Evolutionary conservation across 129 eudicot species (phyloP).

Genomic region (Artemisia argyi): DNA sequence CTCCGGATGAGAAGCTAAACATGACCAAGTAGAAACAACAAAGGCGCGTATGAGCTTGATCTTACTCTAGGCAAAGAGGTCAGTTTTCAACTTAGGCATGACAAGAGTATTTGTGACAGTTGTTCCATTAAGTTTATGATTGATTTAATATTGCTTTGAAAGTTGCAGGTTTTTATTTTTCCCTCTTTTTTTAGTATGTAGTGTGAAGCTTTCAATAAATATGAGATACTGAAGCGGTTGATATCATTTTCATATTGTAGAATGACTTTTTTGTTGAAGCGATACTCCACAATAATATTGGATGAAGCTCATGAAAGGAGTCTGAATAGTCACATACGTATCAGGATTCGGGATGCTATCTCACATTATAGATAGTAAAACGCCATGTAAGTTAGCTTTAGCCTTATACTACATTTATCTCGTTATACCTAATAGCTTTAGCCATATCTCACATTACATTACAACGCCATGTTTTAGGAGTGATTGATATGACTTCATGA

Average conservation of each 20-base stretch:
- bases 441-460: too few species aligned
- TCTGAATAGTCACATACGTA: conserved; percentile 87
- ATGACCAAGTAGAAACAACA: conserved; percentile 36
- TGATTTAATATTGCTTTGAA: conserved; percentile 93
- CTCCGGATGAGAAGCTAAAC: conserved; percentile 37
- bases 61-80: conserved; percentile 81
- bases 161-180: conserved; percentile 57
- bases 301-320: conserved; percentile 99
- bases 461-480: too few species aligned
- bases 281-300: conserved; percentile 76
- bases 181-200: background rate
- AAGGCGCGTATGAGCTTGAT: conserved; percentile 86
- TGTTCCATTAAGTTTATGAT: conserved; percentile 96
- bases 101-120: conserved; percentile 68
- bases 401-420: too few species aligned
- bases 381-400: too few species aligned
- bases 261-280: conserved; percentile 71
- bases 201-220: background rate
- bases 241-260: conserved; percentile 44
- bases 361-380: too few species aligned
- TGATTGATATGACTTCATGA: too few species aligned
- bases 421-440: too few species aligned
- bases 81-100: conserved; percentile 94
- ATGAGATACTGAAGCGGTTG: background rate
- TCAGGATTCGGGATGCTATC: too few species aligned